These are phyloP conservation scores for Vararia minispora DNA, from an alignment of 768 basidiomycete species.

Conservation along the genomic window DNA sequence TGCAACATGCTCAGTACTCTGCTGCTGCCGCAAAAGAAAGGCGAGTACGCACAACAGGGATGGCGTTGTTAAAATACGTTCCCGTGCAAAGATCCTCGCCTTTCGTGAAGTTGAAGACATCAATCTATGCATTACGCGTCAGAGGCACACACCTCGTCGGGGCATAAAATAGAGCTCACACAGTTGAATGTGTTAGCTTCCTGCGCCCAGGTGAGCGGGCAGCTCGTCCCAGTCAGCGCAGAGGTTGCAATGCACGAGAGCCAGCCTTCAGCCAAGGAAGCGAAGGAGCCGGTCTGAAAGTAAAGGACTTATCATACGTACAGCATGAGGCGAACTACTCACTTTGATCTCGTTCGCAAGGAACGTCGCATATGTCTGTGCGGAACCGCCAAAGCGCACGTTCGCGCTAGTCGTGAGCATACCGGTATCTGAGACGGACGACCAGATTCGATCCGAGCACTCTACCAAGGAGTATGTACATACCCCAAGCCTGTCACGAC, in stretches of 20 bases:
- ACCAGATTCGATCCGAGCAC: not conserved
- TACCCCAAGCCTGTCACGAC: conserved; percentile 17
- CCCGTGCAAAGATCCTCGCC: conserved; percentile 19
- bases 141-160: not conserved
- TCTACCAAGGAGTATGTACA: not conserved
- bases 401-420: conserved; percentile 16
- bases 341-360: conserved; percentile 33
- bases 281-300: conserved; percentile 18
- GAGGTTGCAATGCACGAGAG: conserved; percentile 19
- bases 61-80: conserved; percentile 16
- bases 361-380: conserved; percentile 24
- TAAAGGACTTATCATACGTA: not conserved
- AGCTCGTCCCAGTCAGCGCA: conserved; percentile 19
- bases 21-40: not conserved
- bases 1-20: not conserved
- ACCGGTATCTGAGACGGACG: conserved; percentile 9
- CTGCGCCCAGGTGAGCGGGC: conserved; percentile 20
- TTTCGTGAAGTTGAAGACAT: conserved; percentile 17
- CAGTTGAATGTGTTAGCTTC: conserved; percentile 21
- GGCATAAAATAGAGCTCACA: conserved; percentile 10
- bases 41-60: conserved; percentile 15
- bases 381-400: conserved; percentile 11
- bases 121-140: conserved; percentile 8
- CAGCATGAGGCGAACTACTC: not conserved
- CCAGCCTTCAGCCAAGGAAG: conserved; percentile 17